A percentile compares a stretch with the other conserved stretches of the same genome.
phyloP scores from a whole-genome alignment of 306 rosid genomes.

The Glycine tomentella region DNA sequence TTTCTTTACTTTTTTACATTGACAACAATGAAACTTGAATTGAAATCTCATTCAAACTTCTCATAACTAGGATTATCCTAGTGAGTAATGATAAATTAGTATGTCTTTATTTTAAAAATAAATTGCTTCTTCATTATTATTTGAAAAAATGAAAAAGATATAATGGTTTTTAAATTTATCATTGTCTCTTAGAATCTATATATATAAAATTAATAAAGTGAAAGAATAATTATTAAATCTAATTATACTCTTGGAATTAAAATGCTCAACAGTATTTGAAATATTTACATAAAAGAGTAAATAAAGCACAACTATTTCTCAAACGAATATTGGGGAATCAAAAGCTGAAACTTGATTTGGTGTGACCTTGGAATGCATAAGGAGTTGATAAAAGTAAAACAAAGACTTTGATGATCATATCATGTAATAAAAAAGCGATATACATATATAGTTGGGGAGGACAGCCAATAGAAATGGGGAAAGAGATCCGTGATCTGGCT shows the following conservation, averaged over 20 bases:
- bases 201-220: not conserved
- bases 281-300: not conserved
- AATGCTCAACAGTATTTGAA: not conserved
- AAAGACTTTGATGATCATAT: not conserved
- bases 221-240: not conserved
- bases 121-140: not conserved
- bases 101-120: not conserved
- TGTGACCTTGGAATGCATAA: not conserved
- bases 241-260: not conserved
- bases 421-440: not conserved
- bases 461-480: constrained; percentile 55
- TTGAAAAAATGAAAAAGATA: not conserved
- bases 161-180: not conserved
- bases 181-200: not conserved
- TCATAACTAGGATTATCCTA: too few relatives aligned
- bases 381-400: not conserved
- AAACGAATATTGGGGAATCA: not conserved
- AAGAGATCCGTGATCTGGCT: constrained; percentile 59
- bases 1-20: too few relatives aligned
- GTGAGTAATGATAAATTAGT: not conserved
- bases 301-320: not conserved
- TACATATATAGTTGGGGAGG: not conserved
- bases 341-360: not conserved
- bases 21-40: too few relatives aligned
- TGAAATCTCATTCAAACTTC: too few relatives aligned